Percentiles rank a stretch among this genome's conserved stretches.
These are phyloP conservation scores for Cochlearia excelsa DNA, from an alignment of 345 rosid species.

Conservation along the genomic window DNA sequence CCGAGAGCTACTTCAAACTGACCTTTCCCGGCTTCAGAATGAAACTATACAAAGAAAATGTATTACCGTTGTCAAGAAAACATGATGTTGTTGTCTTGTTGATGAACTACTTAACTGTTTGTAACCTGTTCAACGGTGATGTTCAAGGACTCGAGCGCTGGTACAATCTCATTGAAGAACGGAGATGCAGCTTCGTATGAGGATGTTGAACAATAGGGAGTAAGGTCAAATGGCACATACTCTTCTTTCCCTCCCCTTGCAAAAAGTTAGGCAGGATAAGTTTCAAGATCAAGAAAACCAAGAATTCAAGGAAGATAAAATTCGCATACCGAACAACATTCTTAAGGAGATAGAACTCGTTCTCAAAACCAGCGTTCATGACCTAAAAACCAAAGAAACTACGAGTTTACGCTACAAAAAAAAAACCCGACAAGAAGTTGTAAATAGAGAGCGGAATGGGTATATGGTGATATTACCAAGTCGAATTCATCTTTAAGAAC, in stretches of 20 bases:
- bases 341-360: constrained; percentile 83
- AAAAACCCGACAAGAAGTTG: neutral
- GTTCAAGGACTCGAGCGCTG: constrained; percentile 62
- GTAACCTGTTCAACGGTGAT: constrained; percentile 80
- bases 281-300: neutral
- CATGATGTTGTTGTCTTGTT: constrained; percentile 9
- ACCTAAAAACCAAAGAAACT: constrained; percentile 40
- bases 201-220: constrained; percentile 73
- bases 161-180: constrained; percentile 60
- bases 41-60: constrained; percentile 44
- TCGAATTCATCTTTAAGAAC: constrained; percentile 78
- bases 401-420: constrained; percentile 16
- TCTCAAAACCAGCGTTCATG: constrained; percentile 97
- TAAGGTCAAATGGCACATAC: constrained; percentile 72
- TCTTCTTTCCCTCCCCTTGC: constrained; percentile 78
- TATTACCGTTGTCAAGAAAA: constrained; percentile 9
- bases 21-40: constrained; percentile 89
- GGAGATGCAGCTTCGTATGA: constrained; percentile 66
- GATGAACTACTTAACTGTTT: neutral
- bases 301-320: constrained; percentile 1
- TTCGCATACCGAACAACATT: constrained; percentile 48
- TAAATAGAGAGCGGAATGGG: neutral
- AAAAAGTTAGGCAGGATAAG: neutral
- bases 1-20: constrained; percentile 83
- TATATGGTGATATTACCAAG: constrained; percentile 49